Conservation (phyloP, 345 rosid species). For the Sonneratia caseolaris region DNA sequence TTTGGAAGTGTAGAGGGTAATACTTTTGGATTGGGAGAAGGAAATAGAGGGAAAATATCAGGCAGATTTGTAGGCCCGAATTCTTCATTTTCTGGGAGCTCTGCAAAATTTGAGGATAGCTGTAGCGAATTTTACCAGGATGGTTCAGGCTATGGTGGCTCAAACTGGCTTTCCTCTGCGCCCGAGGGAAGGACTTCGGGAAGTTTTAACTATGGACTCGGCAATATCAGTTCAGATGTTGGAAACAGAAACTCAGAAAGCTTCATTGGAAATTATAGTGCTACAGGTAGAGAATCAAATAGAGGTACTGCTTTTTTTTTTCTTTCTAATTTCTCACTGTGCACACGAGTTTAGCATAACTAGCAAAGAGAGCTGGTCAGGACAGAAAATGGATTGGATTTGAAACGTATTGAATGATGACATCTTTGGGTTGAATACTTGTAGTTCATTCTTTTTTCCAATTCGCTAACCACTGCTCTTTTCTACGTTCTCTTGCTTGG, state of each 20-base stretch:
- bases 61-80: conserved; percentile 34
- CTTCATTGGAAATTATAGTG: conserved; percentile 66
- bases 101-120: conserved; percentile 48
- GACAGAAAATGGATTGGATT: background rate
- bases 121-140: conserved; percentile 51
- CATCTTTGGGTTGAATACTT: background rate
- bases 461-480: no score
- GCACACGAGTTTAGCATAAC: background rate
- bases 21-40: conserved; percentile 37
- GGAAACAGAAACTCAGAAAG: conserved; percentile 51
- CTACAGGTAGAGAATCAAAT: conserved; percentile 61
- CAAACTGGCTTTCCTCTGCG: conserved; percentile 66
- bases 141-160: conserved; percentile 57
- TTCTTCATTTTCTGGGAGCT: conserved; percentile 50
- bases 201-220: conserved; percentile 57
- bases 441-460: no score
- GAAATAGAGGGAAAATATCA: conserved; percentile 44
- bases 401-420: background rate
- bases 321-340: no score
- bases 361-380: background rate
- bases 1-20: conserved; percentile 32
- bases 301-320: conserved; percentile 47
- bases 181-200: conserved; percentile 56
- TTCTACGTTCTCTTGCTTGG: no score
- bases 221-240: conserved; percentile 53